A percentile compares a stretch with the other conserved stretches of the same genome.
These are phyloP conservation scores for Calonectria pseudoreteaudii DNA, from an alignment of 2,329 filamentous ascomycete species.

Conservation along the genomic window DNA sequence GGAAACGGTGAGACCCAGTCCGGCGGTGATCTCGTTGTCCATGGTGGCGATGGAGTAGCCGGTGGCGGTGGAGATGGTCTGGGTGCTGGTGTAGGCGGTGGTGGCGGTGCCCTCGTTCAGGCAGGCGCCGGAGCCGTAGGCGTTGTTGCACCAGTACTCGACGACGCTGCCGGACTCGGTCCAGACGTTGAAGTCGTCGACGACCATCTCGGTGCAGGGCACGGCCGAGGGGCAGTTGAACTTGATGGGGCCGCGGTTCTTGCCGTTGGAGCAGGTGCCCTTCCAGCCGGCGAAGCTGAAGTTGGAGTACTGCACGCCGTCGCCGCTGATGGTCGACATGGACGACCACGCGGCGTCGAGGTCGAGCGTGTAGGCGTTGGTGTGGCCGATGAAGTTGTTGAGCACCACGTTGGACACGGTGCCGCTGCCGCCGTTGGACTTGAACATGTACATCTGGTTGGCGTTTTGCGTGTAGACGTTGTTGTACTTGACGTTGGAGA, in stretches of 20 bases:
- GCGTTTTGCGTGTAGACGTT: conserved; percentile 37
- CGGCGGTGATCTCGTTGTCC: conserved; percentile 28
- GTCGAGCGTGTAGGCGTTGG: conserved; percentile 36
- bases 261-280: conserved; percentile 34
- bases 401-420: conserved; percentile 34
- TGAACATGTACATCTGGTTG: conserved; percentile 42
- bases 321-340: conserved; percentile 26
- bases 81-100: conserved; percentile 27
- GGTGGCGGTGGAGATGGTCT: conserved; percentile 26
- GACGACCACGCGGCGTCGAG: conserved; percentile 35
- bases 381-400: conserved; percentile 36
- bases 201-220: conserved; percentile 35
- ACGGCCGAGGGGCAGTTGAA: conserved; percentile 35
- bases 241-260: conserved; percentile 34
- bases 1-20: conserved; percentile 28
- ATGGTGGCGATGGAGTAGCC: conserved; percentile 29
- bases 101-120: conserved; percentile 23
- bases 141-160: conserved; percentile 34
- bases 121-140: conserved; percentile 33
- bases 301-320: conserved; percentile 35
- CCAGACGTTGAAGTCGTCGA: conserved; percentile 34
- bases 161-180: conserved; percentile 26
- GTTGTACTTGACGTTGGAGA: conserved; percentile 33
- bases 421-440: conserved; percentile 36
- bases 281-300: conserved; percentile 37